Base-by-base conservation (phyloP, 345 rosid species). In the Boechera stricta region DNA sequence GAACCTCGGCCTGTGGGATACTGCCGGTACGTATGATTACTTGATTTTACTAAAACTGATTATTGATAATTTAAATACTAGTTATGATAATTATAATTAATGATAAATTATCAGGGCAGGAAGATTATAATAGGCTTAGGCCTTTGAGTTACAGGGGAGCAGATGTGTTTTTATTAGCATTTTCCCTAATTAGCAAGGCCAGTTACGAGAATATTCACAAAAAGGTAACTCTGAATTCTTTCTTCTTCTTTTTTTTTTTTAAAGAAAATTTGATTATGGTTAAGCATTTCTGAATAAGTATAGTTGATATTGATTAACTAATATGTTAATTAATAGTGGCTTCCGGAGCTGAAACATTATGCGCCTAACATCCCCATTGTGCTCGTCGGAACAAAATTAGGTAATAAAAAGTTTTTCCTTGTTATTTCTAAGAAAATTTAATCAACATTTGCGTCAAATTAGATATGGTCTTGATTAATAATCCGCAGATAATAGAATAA, bases 1-100 rank as follows among this genome's bases (percentile, higher is more conserved):
- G 72, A 90, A 93, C 80, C 82, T 93, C 56, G 98, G 97, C 51
- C 82, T 93, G 35, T 93, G 98, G 98, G 97, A 93, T 71, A 93
- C 98, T 73, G 98, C 98, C 33, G 98, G 98, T 93, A 82, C 73
- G 77, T 55, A 35, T 75, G 39, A 47, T 47, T 7, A 28, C 6
- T n/a, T 11, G 31, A 38, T 28, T 10, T 29, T 35, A n/a, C 56
- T 15, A 49, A 24, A 72, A 49, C 28, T 44, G 28, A 26, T 48
- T 38, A 49, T 26, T 32, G 29, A 42, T 59, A 28, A 33, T 5
- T 31, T 1, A 1, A 8, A 10, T 9, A 13, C 15, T 32, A 47
- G 24, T 15, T 42, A 71, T 4, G 0, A 11, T 39, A 44, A 11
- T 52, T 32, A 9, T 28, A 21, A 32, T 26, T 42, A 6, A 6